phyloP scores from a whole-genome alignment of 441 rosid species.

The Bruguiera hainesii region DNA sequence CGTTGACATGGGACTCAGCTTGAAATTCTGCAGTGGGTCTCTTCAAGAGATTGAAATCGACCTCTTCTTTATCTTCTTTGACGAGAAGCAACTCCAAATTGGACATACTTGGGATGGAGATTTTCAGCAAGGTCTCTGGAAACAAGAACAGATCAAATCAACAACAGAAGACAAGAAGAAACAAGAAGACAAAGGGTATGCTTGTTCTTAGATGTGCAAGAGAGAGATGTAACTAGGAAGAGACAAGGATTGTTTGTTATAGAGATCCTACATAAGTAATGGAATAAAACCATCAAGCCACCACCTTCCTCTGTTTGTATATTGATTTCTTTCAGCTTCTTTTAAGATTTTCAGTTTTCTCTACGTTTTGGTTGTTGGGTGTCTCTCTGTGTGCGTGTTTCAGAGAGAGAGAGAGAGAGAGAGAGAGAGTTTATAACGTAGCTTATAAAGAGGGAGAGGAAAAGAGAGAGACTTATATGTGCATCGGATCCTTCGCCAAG shows the following conservation, averaged over 20 bases:
- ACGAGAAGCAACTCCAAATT: conserved; percentile 21
- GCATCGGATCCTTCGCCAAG: conserved; percentile 46
- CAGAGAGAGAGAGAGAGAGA: not conserved
- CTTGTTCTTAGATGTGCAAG: too few relatives aligned
- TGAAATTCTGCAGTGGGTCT: conserved; percentile 18
- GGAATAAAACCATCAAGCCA: conserved; percentile 12
- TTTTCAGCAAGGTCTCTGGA: not conserved
- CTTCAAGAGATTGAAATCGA: conserved; percentile 20
- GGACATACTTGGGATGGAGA: conserved; percentile 16
- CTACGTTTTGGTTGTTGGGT: conserved; percentile 12
- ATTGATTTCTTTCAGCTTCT: not conserved
- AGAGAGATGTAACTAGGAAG: not conserved
- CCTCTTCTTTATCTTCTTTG: conserved; percentile 26
- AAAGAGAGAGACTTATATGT: conserved; percentile 11
- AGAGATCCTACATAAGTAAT: conserved; percentile 10
- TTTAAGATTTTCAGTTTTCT: conserved; percentile 4
- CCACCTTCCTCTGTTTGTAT: not conserved
- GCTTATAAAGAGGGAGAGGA: conserved; percentile 13
- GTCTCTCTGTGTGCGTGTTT: not conserved
- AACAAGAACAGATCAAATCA: conserved; percentile 3
- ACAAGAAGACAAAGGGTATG: too few relatives aligned
- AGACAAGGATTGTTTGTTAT: conserved; percentile 9
- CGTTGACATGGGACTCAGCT: not conserved
- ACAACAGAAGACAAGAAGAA: not conserved
- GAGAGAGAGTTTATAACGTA: not conserved